A percentile compares a stretch with the other conserved stretches of the same genome.
Evolutionary conservation across 148 eudicot genomes (phyloP).

Genomic region (Simmondsia chinensis): DNA sequence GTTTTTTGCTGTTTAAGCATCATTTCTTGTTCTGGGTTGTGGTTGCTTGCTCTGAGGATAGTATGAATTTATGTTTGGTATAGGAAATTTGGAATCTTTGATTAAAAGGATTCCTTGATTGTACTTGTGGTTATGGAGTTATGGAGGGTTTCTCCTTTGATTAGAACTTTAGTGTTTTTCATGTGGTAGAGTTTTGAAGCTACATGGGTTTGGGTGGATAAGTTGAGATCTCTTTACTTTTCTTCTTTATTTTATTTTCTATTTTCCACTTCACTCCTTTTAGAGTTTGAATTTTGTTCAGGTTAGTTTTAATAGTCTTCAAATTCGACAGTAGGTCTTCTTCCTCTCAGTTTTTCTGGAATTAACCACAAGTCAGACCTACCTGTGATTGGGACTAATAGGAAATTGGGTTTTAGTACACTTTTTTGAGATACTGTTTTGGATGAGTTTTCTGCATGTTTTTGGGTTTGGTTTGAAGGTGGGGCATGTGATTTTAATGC

Average conservation of each 20-base stretch:
- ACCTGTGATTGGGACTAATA: constrained; percentile 12
- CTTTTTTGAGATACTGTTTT: constrained; percentile 13
- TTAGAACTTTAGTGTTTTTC: constrained; percentile 9
- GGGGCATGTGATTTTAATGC: constrained; percentile 49
- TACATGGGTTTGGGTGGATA: constrained; percentile 25
- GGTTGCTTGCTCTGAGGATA: constrained; percentile 20
- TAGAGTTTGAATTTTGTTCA: constrained; percentile 9
- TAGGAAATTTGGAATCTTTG: constrained; percentile 31
- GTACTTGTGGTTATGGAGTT: constrained; percentile 11
- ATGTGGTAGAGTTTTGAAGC: not conserved
- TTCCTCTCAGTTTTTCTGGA: not conserved
- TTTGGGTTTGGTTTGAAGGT: constrained; percentile 65
- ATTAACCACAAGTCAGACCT: constrained; percentile 2
- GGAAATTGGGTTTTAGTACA: not conserved
- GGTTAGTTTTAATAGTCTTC: constrained; percentile 14
- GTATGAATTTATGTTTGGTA: constrained; percentile 25
- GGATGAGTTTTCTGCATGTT: constrained; percentile 71
- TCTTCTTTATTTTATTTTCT: constrained; percentile 10
- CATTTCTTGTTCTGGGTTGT: constrained; percentile 31
- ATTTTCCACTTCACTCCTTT: not conserved
- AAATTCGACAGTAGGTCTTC: constrained; percentile 20
- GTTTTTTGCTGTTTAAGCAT: constrained; percentile 4
- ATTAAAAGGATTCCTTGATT: constrained; percentile 26
- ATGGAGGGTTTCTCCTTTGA: constrained; percentile 15
- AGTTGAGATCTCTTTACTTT: too few species aligned